phyloP scores from a whole-genome alignment of 2,329 filamentous ascomycete genomes.

The Fusarium citri region DNA sequence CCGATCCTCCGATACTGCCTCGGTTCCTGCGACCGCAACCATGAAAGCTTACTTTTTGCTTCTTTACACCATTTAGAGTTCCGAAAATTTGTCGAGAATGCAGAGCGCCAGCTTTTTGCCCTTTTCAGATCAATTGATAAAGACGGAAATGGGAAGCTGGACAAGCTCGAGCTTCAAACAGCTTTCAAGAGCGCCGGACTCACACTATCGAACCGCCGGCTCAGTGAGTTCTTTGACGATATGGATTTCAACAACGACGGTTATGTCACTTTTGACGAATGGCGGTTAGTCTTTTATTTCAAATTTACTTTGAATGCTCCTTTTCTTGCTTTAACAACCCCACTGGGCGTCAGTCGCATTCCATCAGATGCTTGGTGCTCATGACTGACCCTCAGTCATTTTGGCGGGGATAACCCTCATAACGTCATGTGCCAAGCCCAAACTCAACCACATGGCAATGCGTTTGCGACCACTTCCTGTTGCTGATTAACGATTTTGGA shows the following conservation, averaged over 20 bases:
- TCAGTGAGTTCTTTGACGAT: conserved; percentile 88
- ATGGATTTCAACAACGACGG: conserved; percentile 92
- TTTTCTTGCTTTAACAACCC: not conserved
- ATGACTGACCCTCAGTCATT: conserved; percentile 47
- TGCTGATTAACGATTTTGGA: conserved; percentile 3
- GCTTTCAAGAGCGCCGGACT: conserved; percentile 86
- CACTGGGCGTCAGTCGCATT: conserved; percentile 25
- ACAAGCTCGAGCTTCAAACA: conserved; percentile 82
- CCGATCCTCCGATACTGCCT: conserved; percentile 33
- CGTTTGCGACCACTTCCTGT: conserved; percentile 15
- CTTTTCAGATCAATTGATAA: conserved; percentile 90
- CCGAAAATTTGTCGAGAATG: conserved; percentile 84
- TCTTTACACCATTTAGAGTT: conserved; percentile 73
- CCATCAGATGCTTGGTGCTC: conserved; percentile 37
- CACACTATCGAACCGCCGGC: conserved; percentile 78
- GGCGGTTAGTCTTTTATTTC: conserved; percentile 77
- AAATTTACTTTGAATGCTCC: conserved; percentile 16
- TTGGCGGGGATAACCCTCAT: conserved; percentile 41
- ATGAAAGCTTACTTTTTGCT: conserved; percentile 37
- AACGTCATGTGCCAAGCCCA: conserved; percentile 48
- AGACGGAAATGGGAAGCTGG: conserved; percentile 85
- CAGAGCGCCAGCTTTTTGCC: conserved; percentile 83
- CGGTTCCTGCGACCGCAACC: conserved; percentile 16
- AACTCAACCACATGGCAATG: conserved; percentile 19
- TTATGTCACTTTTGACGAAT: conserved; percentile 90